These are phyloP conservation scores for Yarrowia sp. DNA, from an alignment of 805 yeast genomes.

Conservation along the genomic window DNA sequence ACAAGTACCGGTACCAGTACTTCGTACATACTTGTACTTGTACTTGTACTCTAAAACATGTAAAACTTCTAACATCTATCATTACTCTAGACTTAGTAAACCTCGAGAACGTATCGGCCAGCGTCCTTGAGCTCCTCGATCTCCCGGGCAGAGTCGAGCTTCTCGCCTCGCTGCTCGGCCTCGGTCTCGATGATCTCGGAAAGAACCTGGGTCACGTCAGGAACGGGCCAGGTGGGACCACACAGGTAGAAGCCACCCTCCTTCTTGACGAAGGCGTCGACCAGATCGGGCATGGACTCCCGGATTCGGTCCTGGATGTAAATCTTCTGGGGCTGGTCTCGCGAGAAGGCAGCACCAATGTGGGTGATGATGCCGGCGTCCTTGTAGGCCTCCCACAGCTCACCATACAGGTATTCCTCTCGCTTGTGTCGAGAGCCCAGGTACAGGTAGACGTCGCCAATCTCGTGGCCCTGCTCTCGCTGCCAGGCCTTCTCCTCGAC, in stretches of 20 bases:
- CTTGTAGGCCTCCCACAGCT: slow-evolving; percentile 93
- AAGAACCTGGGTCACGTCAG: slow-evolving; percentile 87
- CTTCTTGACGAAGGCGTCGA: slow-evolving; percentile 72
- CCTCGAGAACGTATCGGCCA: slow-evolving; percentile 90
- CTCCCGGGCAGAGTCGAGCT: slow-evolving; percentile 69
- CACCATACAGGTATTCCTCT: slow-evolving; percentile 95
- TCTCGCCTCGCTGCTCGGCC: slow-evolving; percentile 63
- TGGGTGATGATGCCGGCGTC: slow-evolving; percentile 90
- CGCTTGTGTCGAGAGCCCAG: slow-evolving; percentile 93
- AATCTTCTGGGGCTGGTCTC: slow-evolving; percentile 93
- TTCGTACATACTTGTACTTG: too few species aligned
- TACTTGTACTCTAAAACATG: too few species aligned
- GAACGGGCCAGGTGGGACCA: slow-evolving; percentile 99
- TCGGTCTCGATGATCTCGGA: slow-evolving; percentile 74
- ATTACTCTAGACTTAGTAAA: slow-evolving; percentile 52
- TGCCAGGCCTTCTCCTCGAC: slow-evolving; percentile 95
- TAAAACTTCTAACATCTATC: background rate
- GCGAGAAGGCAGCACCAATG: slow-evolving; percentile 95
- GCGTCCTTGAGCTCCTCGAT: slow-evolving; percentile 92
- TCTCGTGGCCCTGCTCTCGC: slow-evolving; percentile 78
- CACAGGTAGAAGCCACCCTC: slow-evolving; percentile 91
- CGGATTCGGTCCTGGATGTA: slow-evolving; percentile 93
- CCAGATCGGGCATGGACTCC: slow-evolving; percentile 67
- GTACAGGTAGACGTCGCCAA: slow-evolving; percentile 84
- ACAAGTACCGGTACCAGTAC: too few species aligned